These are phyloP conservation scores for Kernera saxatilis DNA, from an alignment of 345 rosid species.

Conservation along the genomic window DNA sequence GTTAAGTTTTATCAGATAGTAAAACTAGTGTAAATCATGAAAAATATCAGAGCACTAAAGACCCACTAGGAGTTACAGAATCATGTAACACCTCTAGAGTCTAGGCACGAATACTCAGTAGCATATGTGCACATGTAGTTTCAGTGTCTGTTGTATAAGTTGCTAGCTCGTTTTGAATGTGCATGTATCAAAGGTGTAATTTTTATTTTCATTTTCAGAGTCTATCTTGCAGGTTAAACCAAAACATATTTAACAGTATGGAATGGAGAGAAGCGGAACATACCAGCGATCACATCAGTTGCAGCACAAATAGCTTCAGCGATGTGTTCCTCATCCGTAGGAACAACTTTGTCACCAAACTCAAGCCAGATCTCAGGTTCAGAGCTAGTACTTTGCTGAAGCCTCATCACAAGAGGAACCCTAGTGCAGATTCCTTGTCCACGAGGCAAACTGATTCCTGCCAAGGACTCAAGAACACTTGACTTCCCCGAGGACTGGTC, in stretches of 20 bases:
- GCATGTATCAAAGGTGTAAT: too few species aligned
- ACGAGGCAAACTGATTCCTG: constrained; percentile 48
- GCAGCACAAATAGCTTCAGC: constrained; percentile 31
- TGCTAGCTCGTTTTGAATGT: neutral
- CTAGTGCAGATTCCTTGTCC: constrained; percentile 51
- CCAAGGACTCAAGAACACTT: constrained; percentile 53
- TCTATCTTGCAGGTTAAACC: neutral
- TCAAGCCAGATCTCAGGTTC: constrained; percentile 29
- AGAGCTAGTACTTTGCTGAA: constrained; percentile 22
- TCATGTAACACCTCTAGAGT: neutral
- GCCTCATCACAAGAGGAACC: constrained; percentile 52
- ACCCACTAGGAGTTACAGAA: neutral
- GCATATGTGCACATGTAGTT: too few species aligned
- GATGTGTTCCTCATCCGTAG: constrained; percentile 27
- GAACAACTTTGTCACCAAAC: neutral
- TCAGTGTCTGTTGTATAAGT: neutral
- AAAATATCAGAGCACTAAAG: neutral
- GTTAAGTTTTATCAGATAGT: neutral
- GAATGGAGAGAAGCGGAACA: neutral
- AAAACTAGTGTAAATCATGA: neutral
- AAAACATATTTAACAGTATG: too few species aligned
- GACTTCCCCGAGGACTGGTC: constrained; percentile 59
- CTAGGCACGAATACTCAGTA: neutral
- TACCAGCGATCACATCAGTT: constrained; percentile 41
- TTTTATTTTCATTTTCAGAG: too few species aligned